Conservation (phyloP, 495 filamentous ascomycete genomes). For the Aspergillus wentii region DNA sequence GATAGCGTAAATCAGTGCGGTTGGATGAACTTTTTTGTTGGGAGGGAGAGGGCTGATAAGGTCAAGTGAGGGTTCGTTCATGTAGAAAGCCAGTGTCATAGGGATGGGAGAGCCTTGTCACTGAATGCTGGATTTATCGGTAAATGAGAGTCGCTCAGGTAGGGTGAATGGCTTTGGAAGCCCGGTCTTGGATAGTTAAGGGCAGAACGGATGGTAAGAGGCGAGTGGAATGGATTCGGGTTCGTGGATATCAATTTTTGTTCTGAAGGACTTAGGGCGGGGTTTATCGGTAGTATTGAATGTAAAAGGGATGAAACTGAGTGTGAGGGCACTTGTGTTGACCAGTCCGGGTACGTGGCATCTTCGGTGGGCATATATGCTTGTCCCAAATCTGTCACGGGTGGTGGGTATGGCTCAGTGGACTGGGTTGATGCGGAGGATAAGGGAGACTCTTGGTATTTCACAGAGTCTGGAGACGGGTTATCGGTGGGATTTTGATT, state of each 20-base stretch:
- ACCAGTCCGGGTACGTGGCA: slow-evolving; percentile 8
- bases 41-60: no score
- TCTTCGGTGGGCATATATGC: slow-evolving; percentile 11
- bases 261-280: slow-evolving; percentile 15
- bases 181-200: slow-evolving; percentile 12
- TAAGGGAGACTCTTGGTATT: slow-evolving; percentile 11
- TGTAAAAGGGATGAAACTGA: slow-evolving; percentile 16
- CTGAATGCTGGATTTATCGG: slow-evolving; percentile 34
- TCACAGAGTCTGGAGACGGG: slow-evolving; percentile 2
- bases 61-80: slow-evolving; percentile 1
- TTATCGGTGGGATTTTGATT: slow-evolving; percentile 1
- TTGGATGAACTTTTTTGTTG: no score
- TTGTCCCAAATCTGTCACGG: slow-evolving; percentile 9
- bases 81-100: slow-evolving; percentile 17
- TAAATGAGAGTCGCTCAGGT: slow-evolving; percentile 25
- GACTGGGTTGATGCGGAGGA: slow-evolving; percentile 11
- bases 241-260: slow-evolving; percentile 6
- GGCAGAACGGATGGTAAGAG: slow-evolving; percentile 9
- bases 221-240: slow-evolving; percentile 5
- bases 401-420: slow-evolving; percentile 10
- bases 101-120: slow-evolving; percentile 8
- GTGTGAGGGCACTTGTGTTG: slow-evolving; percentile 5
- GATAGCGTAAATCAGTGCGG: not conserved
- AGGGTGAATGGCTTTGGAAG: slow-evolving; percentile 9
- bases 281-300: slow-evolving; percentile 26